phyloP scores from a whole-genome alignment of 140 eudicot species.

The Anethum foeniculum region DNA sequence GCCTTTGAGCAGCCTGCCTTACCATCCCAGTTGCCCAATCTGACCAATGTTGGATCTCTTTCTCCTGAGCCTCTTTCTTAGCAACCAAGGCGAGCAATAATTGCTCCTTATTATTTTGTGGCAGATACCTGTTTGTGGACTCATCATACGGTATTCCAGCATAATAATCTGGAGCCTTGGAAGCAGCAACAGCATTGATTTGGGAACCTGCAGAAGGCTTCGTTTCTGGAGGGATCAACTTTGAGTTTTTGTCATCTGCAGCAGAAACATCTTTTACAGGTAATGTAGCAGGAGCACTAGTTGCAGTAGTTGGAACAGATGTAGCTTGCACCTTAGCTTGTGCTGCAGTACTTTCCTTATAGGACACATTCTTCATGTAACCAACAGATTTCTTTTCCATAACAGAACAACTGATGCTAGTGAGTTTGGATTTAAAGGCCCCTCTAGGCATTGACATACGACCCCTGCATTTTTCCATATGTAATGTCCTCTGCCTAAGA shows the following conservation, averaged over 20 bases:
- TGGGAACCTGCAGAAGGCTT: slow-evolving; percentile 12
- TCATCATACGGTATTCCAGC: slow-evolving; percentile 45
- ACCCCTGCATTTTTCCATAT: slow-evolving; percentile 41
- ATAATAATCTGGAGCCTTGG: slow-evolving; percentile 22
- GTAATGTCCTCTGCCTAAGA: slow-evolving; percentile 40
- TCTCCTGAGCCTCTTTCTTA: slow-evolving; percentile 27
- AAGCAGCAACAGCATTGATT: not conserved
- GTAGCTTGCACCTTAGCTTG: slow-evolving; percentile 12
- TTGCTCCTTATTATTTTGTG: slow-evolving; percentile 40
- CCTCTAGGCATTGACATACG: slow-evolving; percentile 30
- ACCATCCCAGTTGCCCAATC: slow-evolving; percentile 59
- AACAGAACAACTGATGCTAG: slow-evolving; percentile 34
- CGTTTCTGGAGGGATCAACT: slow-evolving; percentile 12
- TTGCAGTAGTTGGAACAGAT: slow-evolving; percentile 9
- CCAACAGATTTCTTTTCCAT: slow-evolving; percentile 36
- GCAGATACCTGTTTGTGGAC: slow-evolving; percentile 27
- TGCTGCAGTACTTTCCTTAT: slow-evolving; percentile 10
- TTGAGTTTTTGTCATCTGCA: slow-evolving; percentile 12
- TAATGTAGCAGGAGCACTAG: not conserved
- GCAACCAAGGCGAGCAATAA: slow-evolving; percentile 22
- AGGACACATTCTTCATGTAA: slow-evolving; percentile 21
- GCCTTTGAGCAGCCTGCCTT: slow-evolving; percentile 57
- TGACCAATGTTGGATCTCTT: slow-evolving; percentile 42
- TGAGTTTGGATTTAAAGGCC: slow-evolving; percentile 38
- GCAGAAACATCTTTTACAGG: slow-evolving; percentile 22